Evolutionary conservation across 2,329 filamentous ascomycete genomes (phyloP).

Genomic region (Xylariomycetidae sp.): DNA sequence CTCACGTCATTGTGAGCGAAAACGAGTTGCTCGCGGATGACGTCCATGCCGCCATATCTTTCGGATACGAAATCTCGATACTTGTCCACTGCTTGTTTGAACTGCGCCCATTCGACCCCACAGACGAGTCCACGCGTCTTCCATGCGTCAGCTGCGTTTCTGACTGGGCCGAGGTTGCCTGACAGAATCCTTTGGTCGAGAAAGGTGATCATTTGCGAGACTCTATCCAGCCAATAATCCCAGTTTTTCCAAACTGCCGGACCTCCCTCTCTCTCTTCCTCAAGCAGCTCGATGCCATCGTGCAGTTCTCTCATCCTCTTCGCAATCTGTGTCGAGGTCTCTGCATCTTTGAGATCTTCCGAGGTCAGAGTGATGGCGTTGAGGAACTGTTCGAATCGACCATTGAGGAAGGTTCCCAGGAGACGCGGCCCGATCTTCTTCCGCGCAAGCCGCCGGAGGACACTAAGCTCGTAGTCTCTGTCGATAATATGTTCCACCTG

Average conservation of each 20-base stretch:
- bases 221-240: slow-evolving; percentile 80
- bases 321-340: slow-evolving; percentile 86
- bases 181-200: slow-evolving; percentile 54
- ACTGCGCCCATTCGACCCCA: slow-evolving; percentile 74
- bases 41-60: slow-evolving; percentile 61
- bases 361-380: slow-evolving; percentile 76
- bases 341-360: slow-evolving; percentile 68
- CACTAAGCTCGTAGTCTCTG: slow-evolving; percentile 79
- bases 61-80: slow-evolving; percentile 71
- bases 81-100: slow-evolving; percentile 66
- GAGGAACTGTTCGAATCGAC: slow-evolving; percentile 92
- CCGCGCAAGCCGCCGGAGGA: slow-evolving; percentile 76
- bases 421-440: slow-evolving; percentile 92
- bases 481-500: slow-evolving; percentile 96
- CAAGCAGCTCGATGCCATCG: slow-evolving; percentile 81
- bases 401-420: slow-evolving; percentile 87
- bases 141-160: slow-evolving; percentile 45
- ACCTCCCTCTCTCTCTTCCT: slow-evolving; percentile 69
- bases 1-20: slow-evolving; percentile 98
- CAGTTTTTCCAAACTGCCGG: slow-evolving; percentile 87
- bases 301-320: slow-evolving; percentile 97
- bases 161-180: slow-evolving; percentile 26
- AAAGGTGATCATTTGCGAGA: slow-evolving; percentile 51
- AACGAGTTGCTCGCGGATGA: slow-evolving; percentile 68
- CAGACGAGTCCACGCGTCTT: slow-evolving; percentile 70